Percentiles rank a stretch among this genome's conserved stretches.
Conservation (phyloP, 1,284 basidiomycete species). For the Trichosporon inkin region DNA sequence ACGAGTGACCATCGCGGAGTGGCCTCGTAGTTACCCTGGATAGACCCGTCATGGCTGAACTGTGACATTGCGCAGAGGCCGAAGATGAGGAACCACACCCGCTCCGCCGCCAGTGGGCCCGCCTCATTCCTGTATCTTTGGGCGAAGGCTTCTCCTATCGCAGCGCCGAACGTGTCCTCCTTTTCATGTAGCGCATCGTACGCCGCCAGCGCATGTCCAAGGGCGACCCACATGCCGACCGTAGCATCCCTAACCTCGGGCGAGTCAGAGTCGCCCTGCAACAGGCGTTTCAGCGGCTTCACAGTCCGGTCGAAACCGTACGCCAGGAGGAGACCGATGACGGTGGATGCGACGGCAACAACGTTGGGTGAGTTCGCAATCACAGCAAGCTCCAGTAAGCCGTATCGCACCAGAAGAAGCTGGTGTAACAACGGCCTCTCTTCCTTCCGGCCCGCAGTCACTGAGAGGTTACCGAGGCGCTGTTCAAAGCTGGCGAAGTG, state of each 20-base stretch:
- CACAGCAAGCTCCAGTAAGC: constrained; percentile 58
- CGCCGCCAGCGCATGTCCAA: constrained; percentile 58
- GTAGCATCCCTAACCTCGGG: constrained; percentile 52
- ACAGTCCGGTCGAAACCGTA: constrained; percentile 58
- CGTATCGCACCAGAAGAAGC: constrained; percentile 59
- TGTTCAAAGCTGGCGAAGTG: not conserved
- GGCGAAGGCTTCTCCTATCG: constrained; percentile 48
- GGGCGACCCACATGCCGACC: constrained; percentile 70
- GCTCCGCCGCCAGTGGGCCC: constrained; percentile 61
- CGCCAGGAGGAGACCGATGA: constrained; percentile 58
- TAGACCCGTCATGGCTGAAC: constrained; percentile 63
- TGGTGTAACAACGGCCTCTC: constrained; percentile 18
- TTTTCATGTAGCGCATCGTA: constrained; percentile 14
- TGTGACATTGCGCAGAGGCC: constrained; percentile 71
- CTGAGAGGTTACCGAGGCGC: not conserved
- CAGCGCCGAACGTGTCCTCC: constrained; percentile 45
- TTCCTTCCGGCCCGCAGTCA: constrained; percentile 11
- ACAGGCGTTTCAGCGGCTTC: constrained; percentile 45
- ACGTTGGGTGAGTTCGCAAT: constrained; percentile 11
- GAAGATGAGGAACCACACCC: constrained; percentile 68
- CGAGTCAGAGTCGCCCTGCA: constrained; percentile 43
- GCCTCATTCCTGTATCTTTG: constrained; percentile 30
- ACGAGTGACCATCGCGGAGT: constrained; percentile 67
- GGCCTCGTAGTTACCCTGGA: constrained; percentile 50
- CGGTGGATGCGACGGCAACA: constrained; percentile 29